These are phyloP conservation scores for Venturia effusa DNA, from an alignment of 2,329 filamentous ascomycete genomes.

Conservation along the genomic window DNA sequence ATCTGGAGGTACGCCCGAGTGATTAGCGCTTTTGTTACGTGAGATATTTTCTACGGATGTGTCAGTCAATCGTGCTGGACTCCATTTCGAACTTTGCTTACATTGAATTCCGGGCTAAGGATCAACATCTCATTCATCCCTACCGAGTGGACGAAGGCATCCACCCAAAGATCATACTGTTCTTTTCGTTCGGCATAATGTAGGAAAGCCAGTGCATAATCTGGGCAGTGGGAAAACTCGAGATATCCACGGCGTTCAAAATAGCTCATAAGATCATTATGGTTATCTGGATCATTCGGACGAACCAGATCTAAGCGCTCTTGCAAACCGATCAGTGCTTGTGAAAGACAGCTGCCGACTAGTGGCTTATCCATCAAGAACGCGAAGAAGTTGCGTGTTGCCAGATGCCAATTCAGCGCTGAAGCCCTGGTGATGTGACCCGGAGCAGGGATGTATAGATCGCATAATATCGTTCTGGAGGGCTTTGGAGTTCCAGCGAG, in stretches of 20 bases:
- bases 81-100: slow-evolving; percentile 28
- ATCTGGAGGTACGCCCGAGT: slow-evolving; percentile 53
- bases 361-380: slow-evolving; percentile 55
- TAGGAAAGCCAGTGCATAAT: slow-evolving; percentile 58
- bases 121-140: slow-evolving; percentile 59
- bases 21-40: slow-evolving; percentile 52
- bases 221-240: slow-evolving; percentile 52
- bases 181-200: slow-evolving; percentile 57
- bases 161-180: slow-evolving; percentile 54
- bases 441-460: slow-evolving; percentile 62
- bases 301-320: slow-evolving; percentile 55
- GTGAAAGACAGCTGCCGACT: slow-evolving; percentile 56
- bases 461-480: slow-evolving; percentile 19
- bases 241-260: slow-evolving; percentile 60
- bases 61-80: background rate
- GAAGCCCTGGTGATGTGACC: slow-evolving; percentile 40
- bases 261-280: slow-evolving; percentile 52
- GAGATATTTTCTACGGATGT: slow-evolving; percentile 22
- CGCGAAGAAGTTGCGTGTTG: slow-evolving; percentile 66
- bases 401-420: slow-evolving; percentile 52
- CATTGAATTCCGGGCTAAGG: slow-evolving; percentile 48
- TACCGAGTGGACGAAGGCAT: slow-evolving; percentile 67
- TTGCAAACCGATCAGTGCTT: slow-evolving; percentile 52
- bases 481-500: slow-evolving; percentile 4
- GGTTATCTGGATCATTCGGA: slow-evolving; percentile 42